phyloP scores from a whole-genome alignment of 768 basidiomycete genomes.

The Lepiota brunneoincarnata region DNA sequence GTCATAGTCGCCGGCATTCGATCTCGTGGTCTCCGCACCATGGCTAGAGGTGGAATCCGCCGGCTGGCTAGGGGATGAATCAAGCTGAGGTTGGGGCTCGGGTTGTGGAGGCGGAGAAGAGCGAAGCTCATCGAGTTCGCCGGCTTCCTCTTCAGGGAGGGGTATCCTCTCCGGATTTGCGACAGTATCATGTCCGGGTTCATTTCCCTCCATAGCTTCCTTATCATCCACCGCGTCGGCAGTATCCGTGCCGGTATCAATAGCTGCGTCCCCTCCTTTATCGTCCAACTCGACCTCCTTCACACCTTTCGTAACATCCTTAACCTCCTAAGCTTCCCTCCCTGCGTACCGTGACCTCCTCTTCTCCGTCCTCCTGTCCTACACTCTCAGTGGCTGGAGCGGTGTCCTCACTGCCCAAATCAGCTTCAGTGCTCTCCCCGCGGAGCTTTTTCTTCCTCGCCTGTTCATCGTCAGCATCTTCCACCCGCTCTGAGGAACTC shows the following conservation, averaged over 20 bases:
- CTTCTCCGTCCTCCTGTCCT: constrained; percentile 16
- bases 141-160: constrained; percentile 13
- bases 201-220: constrained; percentile 42
- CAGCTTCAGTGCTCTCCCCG: constrained; percentile 31
- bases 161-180: constrained; percentile 16
- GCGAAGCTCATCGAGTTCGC: constrained; percentile 14
- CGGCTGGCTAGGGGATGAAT: background rate
- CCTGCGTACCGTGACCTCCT: constrained; percentile 15
- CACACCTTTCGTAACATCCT: constrained; percentile 48
- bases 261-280: constrained; percentile 62
- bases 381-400: constrained; percentile 13
- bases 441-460: constrained; percentile 43
- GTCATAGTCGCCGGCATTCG: too few species aligned
- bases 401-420: constrained; percentile 22
- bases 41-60: background rate
- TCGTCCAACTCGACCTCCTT: constrained; percentile 74
- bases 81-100: background rate
- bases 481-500: constrained; percentile 45
- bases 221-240: constrained; percentile 25
- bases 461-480: constrained; percentile 38
- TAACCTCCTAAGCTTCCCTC: constrained; percentile 22
- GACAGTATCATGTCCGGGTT: background rate
- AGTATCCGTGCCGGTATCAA: constrained; percentile 17
- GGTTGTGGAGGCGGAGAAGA: constrained; percentile 4
- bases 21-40: background rate